phyloP scores from a whole-genome alignment of 2,329 filamentous ascomycete genomes.

The Stemphylium lycopersici region DNA sequence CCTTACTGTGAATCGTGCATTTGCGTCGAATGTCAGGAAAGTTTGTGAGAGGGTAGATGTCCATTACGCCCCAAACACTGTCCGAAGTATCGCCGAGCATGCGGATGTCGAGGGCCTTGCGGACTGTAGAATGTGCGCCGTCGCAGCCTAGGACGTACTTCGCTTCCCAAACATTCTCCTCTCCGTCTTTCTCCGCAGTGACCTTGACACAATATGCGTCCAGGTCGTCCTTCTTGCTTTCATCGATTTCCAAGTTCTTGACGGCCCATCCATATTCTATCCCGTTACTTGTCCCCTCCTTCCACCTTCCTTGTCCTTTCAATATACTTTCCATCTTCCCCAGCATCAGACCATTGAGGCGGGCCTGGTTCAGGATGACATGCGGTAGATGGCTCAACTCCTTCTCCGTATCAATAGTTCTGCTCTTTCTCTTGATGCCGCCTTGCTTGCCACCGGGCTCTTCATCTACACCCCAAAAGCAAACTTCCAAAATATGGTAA shows the following conservation, averaged over 20 bases:
- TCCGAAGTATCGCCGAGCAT: constrained; percentile 67
- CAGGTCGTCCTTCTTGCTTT: constrained; percentile 40
- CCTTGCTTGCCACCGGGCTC: constrained; percentile 31
- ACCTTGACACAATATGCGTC: constrained; percentile 42
- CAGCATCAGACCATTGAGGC: constrained; percentile 67
- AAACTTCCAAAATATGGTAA: constrained; percentile 70
- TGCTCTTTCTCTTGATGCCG: constrained; percentile 52
- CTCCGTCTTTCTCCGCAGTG: constrained; percentile 38
- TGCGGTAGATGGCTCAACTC: constrained; percentile 69
- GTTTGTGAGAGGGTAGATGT: constrained; percentile 56
- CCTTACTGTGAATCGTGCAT: constrained; percentile 54
- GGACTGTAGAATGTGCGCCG: constrained; percentile 60
- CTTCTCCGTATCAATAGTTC: constrained; percentile 62
- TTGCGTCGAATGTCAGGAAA: constrained; percentile 61
- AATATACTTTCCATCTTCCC: constrained; percentile 54
- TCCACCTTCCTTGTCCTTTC: constrained; percentile 35
- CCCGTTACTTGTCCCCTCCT: constrained; percentile 34
- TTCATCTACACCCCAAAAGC: constrained; percentile 52
- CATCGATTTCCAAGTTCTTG: constrained; percentile 58
- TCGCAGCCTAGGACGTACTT: constrained; percentile 56
- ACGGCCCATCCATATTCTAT: constrained; percentile 64
- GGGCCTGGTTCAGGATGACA: constrained; percentile 73
- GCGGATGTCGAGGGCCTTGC: constrained; percentile 57
- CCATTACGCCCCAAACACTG: constrained; percentile 64
- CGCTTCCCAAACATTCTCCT: constrained; percentile 40